A percentile compares a stretch with the other conserved stretches of the same genome.
phyloP scores from a whole-genome alignment of 1,139 yeast genomes.

The Sugiyamaella paludigena region DNA sequence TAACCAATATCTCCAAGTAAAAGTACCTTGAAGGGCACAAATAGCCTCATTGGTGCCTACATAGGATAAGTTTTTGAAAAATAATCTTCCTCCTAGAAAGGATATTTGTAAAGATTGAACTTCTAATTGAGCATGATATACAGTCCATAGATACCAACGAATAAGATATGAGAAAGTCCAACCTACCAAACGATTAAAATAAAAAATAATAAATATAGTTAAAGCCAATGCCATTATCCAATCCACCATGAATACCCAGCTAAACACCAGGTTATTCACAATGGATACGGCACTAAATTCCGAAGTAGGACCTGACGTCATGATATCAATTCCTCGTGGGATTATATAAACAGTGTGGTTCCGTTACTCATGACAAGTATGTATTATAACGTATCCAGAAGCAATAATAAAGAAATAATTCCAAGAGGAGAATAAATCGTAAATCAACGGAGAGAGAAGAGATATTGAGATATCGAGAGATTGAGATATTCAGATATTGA shows the following conservation, averaged over 20 bases:
- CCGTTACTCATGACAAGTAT: too few species aligned
- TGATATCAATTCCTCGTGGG: background rate
- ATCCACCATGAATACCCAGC: slow-evolving; percentile 82
- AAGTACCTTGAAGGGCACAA: slow-evolving; percentile 62
- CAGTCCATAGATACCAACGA: slow-evolving; percentile 63
- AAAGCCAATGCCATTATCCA: slow-evolving; percentile 72
- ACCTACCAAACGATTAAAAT: slow-evolving; percentile 75
- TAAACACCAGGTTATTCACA: slow-evolving; percentile 44
- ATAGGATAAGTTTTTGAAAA: slow-evolving; percentile 70
- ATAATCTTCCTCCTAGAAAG: slow-evolving; percentile 75
- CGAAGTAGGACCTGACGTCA: slow-evolving; percentile 10
- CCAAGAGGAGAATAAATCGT: too few species aligned
- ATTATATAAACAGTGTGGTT: too few species aligned
- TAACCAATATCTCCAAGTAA: slow-evolving; percentile 94
- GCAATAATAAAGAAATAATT: too few species aligned
- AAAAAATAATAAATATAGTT: slow-evolving; percentile 65
- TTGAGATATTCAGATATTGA: too few species aligned
- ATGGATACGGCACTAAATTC: slow-evolving; percentile 31
- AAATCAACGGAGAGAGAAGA: too few species aligned
- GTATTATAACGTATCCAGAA: too few species aligned
- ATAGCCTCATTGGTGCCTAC: slow-evolving; percentile 70
- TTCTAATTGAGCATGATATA: slow-evolving; percentile 53
- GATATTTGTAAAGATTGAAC: slow-evolving; percentile 75
- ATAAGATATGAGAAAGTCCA: slow-evolving; percentile 51
- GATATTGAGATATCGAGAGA: too few species aligned